Evolutionary conservation across 177 flowering plant genomes (phyloP).

Genomic region (Telopea speciosissima): DNA sequence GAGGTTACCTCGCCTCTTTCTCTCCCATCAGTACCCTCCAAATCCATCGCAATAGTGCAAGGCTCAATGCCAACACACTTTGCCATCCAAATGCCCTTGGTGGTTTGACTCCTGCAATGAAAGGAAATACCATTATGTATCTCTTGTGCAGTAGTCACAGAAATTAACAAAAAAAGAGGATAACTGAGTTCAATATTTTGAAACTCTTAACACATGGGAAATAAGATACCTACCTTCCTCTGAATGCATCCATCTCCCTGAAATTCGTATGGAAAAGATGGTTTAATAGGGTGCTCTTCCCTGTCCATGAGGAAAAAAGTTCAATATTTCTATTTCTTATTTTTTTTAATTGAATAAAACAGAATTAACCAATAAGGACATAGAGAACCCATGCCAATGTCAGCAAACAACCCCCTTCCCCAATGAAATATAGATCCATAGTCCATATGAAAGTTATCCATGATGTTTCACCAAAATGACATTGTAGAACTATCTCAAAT

Average conservation of each 20-base stretch:
- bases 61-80: conserved; percentile 54
- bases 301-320: conserved; percentile 17
- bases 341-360: too few relatives aligned
- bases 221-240: conserved; percentile 19
- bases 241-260: conserved; percentile 55
- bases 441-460: too few relatives aligned
- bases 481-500: too few relatives aligned
- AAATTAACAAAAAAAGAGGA: not conserved
- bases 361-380: too few relatives aligned
- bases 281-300: conserved; percentile 58
- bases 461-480: too few relatives aligned
- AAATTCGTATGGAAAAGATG: conserved; percentile 51
- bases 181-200: not conserved
- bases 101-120: conserved; percentile 48
- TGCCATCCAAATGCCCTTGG: conserved; percentile 65
- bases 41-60: conserved; percentile 58
- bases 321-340: too few relatives aligned
- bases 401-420: too few relatives aligned
- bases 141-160: not conserved
- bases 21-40: conserved; percentile 66
- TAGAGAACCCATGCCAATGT: too few relatives aligned
- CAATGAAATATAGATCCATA: too few relatives aligned
- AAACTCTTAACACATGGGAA: not conserved
- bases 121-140: conserved; percentile 1
- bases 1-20: conserved; percentile 63